Evolutionary conservation across 2,329 filamentous ascomycete species (phyloP).

Genomic region (Botrytis porri): DNA sequence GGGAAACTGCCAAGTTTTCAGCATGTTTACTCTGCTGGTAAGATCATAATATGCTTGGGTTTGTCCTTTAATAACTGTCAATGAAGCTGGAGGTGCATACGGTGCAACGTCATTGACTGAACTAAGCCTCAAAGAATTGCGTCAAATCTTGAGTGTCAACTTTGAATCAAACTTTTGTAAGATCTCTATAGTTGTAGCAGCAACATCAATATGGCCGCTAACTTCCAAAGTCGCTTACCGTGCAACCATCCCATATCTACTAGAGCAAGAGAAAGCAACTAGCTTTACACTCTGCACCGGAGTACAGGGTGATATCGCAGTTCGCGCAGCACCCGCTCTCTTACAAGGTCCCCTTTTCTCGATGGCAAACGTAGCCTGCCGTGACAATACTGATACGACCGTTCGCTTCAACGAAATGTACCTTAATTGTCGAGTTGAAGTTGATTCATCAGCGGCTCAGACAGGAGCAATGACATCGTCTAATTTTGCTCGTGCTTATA

Average conservation of each 20-base stretch:
- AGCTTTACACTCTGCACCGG: slow-evolving; percentile 41
- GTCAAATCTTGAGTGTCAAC: not conserved
- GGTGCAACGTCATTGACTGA: not conserved
- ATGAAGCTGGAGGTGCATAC: not conserved
- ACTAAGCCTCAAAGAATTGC: not conserved
- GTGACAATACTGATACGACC: slow-evolving; percentile 37
- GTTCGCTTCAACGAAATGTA: slow-evolving; percentile 44
- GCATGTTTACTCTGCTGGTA: slow-evolving; percentile 41
- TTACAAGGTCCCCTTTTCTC: slow-evolving; percentile 42
- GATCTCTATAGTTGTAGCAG: not conserved
- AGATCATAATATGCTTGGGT: not conserved
- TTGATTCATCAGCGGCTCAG: slow-evolving; percentile 29
- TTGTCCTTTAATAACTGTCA: not conserved
- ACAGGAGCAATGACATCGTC: slow-evolving; percentile 23
- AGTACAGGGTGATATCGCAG: slow-evolving; percentile 32
- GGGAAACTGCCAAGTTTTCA: slow-evolving; percentile 42
- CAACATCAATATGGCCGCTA: not conserved
- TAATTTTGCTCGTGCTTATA: slow-evolving; percentile 28
- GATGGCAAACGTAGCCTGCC: slow-evolving; percentile 37
- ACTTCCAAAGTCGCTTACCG: slow-evolving; percentile 9
- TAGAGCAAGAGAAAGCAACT: slow-evolving; percentile 33
- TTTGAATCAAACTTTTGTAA: slow-evolving; percentile 5
- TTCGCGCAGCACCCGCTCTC: slow-evolving; percentile 32
- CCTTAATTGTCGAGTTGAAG: slow-evolving; percentile 36
- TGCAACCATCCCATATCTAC: slow-evolving; percentile 38